Evolutionary conservation across 2,329 filamentous ascomycete genomes (phyloP).

Genomic region (Paecilomyces formosus): DNA sequence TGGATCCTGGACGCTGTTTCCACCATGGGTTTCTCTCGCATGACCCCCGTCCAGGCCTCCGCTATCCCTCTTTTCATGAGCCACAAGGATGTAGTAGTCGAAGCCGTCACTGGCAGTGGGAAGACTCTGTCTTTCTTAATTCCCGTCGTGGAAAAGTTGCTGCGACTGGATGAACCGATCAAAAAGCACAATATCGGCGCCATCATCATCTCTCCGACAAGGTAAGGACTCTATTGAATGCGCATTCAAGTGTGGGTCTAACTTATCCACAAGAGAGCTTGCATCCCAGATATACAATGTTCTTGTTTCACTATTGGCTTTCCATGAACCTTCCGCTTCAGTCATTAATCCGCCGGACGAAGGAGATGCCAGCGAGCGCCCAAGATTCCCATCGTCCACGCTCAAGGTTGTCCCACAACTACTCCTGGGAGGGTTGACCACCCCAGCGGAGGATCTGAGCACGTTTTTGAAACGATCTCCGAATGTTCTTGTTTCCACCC

Average conservation of each 20-base stretch:
- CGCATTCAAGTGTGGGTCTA: background rate
- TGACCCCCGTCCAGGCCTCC: constrained; percentile 93
- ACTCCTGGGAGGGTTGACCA: constrained; percentile 76
- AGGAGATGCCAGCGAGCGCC: constrained; percentile 14
- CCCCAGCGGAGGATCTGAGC: constrained; percentile 76
- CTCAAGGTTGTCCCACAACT: constrained; percentile 72
- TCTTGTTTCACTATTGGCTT: constrained; percentile 66
- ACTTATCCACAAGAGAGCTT: constrained; percentile 57
- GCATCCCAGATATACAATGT: constrained; percentile 86
- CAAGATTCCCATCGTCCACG: constrained; percentile 39
- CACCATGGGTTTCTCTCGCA: constrained; percentile 76
- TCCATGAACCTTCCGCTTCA: constrained; percentile 68
- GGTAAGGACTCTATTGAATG: constrained; percentile 22
- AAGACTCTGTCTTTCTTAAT: constrained; percentile 85
- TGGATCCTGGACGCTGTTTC: constrained; percentile 82
- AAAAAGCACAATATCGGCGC: constrained; percentile 86
- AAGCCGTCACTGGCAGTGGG: constrained; percentile 85
- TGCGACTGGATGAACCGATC: constrained; percentile 71
- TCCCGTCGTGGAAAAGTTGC: constrained; percentile 71
- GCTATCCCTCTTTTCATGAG: constrained; percentile 81
- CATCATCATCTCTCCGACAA: constrained; percentile 85
- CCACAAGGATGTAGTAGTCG: constrained; percentile 88
- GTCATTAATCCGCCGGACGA: constrained; percentile 35
- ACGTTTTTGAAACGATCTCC: constrained; percentile 76
- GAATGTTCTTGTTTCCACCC: constrained; percentile 84